A percentile compares a stretch with the other conserved stretches of the same genome.
phyloP scores from a whole-genome alignment of 192 early-diverging fungal genomes.

The Umbelopsis ramanniana region DNA sequence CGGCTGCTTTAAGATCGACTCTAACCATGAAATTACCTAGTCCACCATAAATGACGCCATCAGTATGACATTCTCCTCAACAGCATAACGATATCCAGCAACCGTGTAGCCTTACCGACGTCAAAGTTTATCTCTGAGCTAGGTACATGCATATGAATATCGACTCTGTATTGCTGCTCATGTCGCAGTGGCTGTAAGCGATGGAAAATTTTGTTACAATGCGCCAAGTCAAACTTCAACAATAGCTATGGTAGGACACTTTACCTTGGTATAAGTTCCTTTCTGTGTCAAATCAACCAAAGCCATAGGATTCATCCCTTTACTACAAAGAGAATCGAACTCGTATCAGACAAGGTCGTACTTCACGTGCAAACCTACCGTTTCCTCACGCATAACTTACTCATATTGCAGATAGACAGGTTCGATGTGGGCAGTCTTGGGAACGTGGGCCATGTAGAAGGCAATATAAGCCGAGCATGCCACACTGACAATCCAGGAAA shows the following conservation, averaged over 20 bases:
- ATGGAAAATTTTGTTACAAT: too few relatives aligned
- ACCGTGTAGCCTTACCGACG: constrained; percentile 27
- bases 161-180: constrained; percentile 38
- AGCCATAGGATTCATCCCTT: neutral
- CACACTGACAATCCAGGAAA: constrained; percentile 33
- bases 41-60: too few relatives aligned
- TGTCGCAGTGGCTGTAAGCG: constrained; percentile 28
- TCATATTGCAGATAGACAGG: constrained; percentile 37
- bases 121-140: constrained; percentile 37
- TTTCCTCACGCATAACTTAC: constrained; percentile 3
- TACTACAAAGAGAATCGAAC: neutral
- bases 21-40: constrained; percentile 50
- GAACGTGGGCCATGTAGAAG: constrained; percentile 38
- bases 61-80: too few relatives aligned
- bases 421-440: constrained; percentile 33
- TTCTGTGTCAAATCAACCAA: constrained; percentile 2
- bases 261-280: constrained; percentile 1
- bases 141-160: constrained; percentile 35
- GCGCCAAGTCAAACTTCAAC: neutral
- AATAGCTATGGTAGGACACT: neutral
- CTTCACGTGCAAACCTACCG: neutral
- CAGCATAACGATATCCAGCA: too few relatives aligned
- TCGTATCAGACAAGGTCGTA: neutral
- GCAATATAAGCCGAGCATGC: constrained; percentile 36
- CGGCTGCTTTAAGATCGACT: constrained; percentile 31